Evolutionary conservation across 1,284 basidiomycete species (phyloP), one percentile per base, ranked within the genome.

Genomic region (Meripilus lineatus): DNA sequence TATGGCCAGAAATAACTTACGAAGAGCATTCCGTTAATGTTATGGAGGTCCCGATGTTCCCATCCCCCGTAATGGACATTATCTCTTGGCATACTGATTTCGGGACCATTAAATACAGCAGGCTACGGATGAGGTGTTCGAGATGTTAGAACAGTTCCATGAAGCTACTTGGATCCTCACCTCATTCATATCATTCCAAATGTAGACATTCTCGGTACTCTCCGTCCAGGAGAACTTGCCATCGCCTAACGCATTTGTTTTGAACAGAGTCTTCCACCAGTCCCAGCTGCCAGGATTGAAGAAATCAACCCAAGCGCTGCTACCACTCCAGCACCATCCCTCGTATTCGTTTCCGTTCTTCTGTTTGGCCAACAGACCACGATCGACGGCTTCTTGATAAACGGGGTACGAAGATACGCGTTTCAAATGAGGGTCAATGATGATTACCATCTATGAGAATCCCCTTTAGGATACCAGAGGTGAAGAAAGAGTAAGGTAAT

Each of bases 161-260:
- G 33, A n/a, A n/a, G n/a, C n/a, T n/a, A n/a, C n/a, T n/a, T n/a
- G n/a, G 3, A 11, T 14, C 8, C 17, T 14, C 13, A 58, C 89
- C 77, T 98, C 95, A 61, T 97, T 98, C 95, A 99, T 99, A 63
- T 99, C 95, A 65, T 97, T 98, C 93, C 94, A 97, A 49, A 98
- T 89, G 59, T 84, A 86, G 8, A 97, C 77, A 55, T 84, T 81
- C 38, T 82, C 79, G 1, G 89, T 90, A 51, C 86, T 89, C 48
- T 86, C 69, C 0, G 71, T 75, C 88, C 87, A 90, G 2, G 77
- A 68, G 77, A 80, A 90, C 25, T 72, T 69, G 8, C 66, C 73
- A 32, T 69, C 63, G 5, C 62, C 50, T 22, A 65, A 58, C 39
- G 72, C 57, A 58, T 66, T 63, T 22, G 80, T 79, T 61, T 84